Evolutionary conservation across 495 filamentous ascomycete genomes (phyloP).

Genomic region (Diplogelasinospora grovesii): DNA sequence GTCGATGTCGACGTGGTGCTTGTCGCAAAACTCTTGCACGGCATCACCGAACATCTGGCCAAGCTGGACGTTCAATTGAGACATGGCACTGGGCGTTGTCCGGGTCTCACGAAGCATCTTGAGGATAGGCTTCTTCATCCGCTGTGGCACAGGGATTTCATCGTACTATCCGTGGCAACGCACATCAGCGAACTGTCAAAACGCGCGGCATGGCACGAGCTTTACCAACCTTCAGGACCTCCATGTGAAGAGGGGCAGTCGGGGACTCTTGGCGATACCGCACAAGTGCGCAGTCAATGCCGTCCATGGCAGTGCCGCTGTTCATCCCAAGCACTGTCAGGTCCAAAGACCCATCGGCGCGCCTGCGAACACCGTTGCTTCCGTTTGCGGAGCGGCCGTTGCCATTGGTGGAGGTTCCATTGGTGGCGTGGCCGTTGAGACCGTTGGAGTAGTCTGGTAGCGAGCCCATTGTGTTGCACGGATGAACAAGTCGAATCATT

Average conservation of each 20-base stretch:
- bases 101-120: constrained; percentile 47
- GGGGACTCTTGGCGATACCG: not conserved
- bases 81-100: constrained; percentile 46
- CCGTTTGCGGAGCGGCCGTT: too few species aligned
- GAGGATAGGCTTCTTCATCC: constrained; percentile 50
- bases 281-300: not conserved
- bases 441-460: too few species aligned
- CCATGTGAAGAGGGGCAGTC: constrained; percentile 13
- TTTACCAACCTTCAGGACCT: constrained; percentile 46
- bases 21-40: constrained; percentile 38
- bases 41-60: constrained; percentile 47
- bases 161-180: constrained; percentile 39
- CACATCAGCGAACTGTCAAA: constrained; percentile 43
- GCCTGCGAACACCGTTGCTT: too few species aligned
- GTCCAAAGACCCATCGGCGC: constrained; percentile 32
- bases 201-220: constrained; percentile 42
- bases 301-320: constrained; percentile 37
- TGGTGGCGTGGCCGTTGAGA: too few species aligned
- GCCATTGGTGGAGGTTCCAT: too few species aligned
- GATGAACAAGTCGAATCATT: too few species aligned
- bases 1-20: constrained; percentile 38
- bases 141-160: constrained; percentile 43
- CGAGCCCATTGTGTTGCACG: too few species aligned
- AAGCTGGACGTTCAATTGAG: constrained; percentile 46
- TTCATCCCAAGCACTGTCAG: constrained; percentile 48